These are phyloP conservation scores for Aegle marmelos DNA, from an alignment of 345 rosid genomes.

Conservation along the genomic window DNA sequence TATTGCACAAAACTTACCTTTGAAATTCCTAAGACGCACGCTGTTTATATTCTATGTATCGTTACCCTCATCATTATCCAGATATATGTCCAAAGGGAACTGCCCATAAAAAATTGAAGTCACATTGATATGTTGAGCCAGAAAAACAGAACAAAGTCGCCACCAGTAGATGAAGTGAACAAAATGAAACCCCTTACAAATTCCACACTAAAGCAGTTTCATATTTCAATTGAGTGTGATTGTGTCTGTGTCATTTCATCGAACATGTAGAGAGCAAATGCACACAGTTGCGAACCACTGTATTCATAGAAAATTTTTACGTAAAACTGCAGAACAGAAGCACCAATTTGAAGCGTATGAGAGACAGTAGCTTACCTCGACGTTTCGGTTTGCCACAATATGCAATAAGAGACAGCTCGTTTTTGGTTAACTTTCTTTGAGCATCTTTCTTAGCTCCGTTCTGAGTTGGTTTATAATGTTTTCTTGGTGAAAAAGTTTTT, in stretches of 20 bases:
- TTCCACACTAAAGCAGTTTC: background rate
- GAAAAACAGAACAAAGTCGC: background rate
- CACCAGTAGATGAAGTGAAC: background rate
- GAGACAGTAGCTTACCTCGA: background rate
- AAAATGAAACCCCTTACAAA: background rate
- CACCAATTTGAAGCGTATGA: background rate
- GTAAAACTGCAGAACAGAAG: background rate
- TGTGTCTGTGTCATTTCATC: constrained; percentile 5
- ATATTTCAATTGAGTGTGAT: background rate
- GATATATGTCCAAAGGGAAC: too few species aligned
- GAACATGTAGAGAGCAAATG: background rate
- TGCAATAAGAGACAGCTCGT: background rate
- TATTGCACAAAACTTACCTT: too few species aligned
- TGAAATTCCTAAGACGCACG: background rate
- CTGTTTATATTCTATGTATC: background rate
- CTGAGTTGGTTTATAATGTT: background rate
- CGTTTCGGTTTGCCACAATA: background rate
- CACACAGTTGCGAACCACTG: background rate
- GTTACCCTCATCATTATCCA: background rate
- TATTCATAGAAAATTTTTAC: background rate
- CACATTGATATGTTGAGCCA: background rate
- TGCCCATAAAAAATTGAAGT: too few species aligned
- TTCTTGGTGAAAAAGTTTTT: background rate
- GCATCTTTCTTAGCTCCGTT: too few species aligned
- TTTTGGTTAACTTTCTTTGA: background rate